Percentiles rank a stretch among this genome's conserved stretches.
Evolutionary conservation across 768 basidiomycete species (phyloP).

Genomic region (Pleurotus tuber-regium): DNA sequence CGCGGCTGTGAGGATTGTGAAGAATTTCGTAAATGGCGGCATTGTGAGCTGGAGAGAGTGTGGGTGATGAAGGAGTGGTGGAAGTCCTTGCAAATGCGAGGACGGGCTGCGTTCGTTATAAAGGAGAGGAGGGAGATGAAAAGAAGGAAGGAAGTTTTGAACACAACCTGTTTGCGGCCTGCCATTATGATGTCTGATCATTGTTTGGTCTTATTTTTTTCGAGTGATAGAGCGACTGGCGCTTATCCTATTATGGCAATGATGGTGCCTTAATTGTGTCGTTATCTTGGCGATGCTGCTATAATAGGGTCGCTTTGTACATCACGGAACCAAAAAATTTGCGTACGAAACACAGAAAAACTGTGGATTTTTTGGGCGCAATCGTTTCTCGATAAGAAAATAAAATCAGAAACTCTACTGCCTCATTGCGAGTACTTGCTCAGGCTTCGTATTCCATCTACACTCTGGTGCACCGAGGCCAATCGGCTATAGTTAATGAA

Average conservation of each 20-base stretch:
- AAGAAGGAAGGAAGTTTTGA: constrained; percentile 6
- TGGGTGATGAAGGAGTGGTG: constrained; percentile 3
- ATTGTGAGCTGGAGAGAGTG: constrained; percentile 2
- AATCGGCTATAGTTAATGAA: too few relatives aligned
- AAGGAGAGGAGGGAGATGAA: neutral
- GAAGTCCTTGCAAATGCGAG: constrained; percentile 8
- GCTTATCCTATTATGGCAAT: constrained; percentile 2
- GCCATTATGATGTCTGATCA: constrained; percentile 1
- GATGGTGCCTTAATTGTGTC: constrained; percentile 3
- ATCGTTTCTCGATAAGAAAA: too few relatives aligned
- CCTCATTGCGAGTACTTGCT: too few relatives aligned
- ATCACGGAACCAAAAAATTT: neutral
- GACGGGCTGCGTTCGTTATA: neutral
- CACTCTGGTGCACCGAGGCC: too few relatives aligned
- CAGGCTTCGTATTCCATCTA: too few relatives aligned
- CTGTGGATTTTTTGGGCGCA: too few relatives aligned
- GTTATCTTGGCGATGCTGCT: constrained; percentile 1
- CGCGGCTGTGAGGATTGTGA: constrained; percentile 28
- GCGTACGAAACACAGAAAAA: too few relatives aligned
- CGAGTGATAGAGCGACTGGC: neutral
- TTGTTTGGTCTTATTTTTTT: neutral
- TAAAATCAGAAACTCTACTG: too few relatives aligned
- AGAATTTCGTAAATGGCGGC: constrained; percentile 12
- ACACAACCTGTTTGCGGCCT: neutral
- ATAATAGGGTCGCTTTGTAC: neutral